phyloP scores from a whole-genome alignment of 257 asterid species.

The Primulina huaijiensis region DNA sequence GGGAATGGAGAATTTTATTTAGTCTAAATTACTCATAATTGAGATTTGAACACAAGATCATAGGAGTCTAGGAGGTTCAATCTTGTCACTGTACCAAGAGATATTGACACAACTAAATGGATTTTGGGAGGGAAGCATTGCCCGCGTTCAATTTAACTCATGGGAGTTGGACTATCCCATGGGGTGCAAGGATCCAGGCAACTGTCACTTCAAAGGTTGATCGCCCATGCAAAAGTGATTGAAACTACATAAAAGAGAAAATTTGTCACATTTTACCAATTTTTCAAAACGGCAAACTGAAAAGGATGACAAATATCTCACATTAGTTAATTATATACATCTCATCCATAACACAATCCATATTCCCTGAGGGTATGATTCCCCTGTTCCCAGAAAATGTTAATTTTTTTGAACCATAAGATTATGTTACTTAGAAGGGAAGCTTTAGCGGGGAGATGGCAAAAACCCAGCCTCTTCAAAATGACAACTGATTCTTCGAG shows the following conservation, averaged over 20 bases:
- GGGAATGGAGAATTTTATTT: too few species aligned
- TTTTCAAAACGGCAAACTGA: constrained; percentile 21
- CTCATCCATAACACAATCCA: constrained; percentile 24
- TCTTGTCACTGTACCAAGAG: too few species aligned
- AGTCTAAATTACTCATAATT: too few species aligned
- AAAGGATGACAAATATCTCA: constrained; percentile 27
- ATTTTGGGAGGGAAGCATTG: too few species aligned
- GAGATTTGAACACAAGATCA: too few species aligned
- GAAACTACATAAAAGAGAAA: background rate
- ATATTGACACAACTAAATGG: too few species aligned
- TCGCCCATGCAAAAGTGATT: background rate
- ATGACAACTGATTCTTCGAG: background rate
- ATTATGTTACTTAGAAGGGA: constrained; percentile 4
- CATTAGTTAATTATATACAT: constrained; percentile 29
- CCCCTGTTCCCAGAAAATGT: constrained; percentile 3
- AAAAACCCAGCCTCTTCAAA: background rate
- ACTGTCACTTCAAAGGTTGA: background rate
- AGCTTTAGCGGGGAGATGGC: background rate
- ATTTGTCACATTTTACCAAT: background rate
- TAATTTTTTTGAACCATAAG: background rate
- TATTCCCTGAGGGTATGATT: constrained; percentile 4
- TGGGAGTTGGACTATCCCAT: background rate
- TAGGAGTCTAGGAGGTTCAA: too few species aligned
- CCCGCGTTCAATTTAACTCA: too few species aligned
- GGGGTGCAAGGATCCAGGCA: background rate